These are phyloP conservation scores for Penicillium sp. DNA, from an alignment of 2,329 filamentous ascomycete species.

Conservation along the genomic window DNA sequence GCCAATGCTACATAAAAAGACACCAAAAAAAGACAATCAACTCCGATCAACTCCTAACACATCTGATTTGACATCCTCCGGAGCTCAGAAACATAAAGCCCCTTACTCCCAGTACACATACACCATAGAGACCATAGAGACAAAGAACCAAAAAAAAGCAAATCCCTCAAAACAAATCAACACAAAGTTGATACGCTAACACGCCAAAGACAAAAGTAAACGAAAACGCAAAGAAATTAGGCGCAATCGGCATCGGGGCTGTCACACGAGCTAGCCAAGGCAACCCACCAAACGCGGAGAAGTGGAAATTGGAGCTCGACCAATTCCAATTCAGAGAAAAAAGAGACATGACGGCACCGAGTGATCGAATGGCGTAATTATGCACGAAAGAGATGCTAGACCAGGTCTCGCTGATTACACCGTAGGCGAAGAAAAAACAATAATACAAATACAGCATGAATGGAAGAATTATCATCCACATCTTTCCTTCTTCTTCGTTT, in stretches of 20 bases:
- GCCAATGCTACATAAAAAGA: not conserved
- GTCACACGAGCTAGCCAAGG: not conserved
- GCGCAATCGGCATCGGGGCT: not conserved
- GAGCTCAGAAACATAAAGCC: not conserved
- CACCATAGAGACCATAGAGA: not conserved
- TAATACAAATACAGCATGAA: constrained; percentile 5
- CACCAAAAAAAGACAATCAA: not conserved
- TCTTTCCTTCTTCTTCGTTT: not conserved
- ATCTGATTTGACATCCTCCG: not conserved
- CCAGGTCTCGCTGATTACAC: not conserved
- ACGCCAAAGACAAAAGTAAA: not conserved
- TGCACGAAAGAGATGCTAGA: not conserved
- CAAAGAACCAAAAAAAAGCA: not conserved
- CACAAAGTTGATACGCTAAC: not conserved
- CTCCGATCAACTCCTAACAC: no score
- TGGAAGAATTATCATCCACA: not conserved
- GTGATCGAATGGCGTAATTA: constrained; percentile 14
- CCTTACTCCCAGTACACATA: not conserved
- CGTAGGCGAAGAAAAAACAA: constrained; percentile 5
- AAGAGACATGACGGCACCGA: constrained; percentile 11
- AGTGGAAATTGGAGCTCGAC: not conserved
- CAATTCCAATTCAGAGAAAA: not conserved
- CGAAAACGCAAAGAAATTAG: not conserved
- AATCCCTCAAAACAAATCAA: not conserved
- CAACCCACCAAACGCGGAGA: not conserved